A percentile compares a stretch with the other conserved stretches of the same genome.
These are phyloP conservation scores for Boletus insuetus DNA, from an alignment of 768 basidiomycete genomes.

Conservation along the genomic window DNA sequence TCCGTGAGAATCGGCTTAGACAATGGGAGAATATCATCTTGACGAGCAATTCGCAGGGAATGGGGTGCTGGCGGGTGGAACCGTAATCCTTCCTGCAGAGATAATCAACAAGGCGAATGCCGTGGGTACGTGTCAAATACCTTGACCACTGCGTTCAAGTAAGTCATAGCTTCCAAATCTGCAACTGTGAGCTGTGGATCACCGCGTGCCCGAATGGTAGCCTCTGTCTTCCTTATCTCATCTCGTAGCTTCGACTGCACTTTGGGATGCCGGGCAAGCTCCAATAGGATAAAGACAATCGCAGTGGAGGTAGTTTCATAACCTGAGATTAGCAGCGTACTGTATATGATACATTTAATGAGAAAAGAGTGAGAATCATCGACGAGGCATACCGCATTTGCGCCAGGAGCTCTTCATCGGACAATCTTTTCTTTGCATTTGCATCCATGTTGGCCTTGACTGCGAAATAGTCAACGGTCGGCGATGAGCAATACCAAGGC, in stretches of 20 bases:
- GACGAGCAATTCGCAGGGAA: conserved; percentile 45
- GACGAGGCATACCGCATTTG: conserved; percentile 15
- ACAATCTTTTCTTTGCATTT: conserved; percentile 14
- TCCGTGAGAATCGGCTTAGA: conserved; percentile 46
- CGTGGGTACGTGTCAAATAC: conserved; percentile 4
- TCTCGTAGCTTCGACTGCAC: conserved; percentile 57
- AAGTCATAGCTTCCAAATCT: conserved; percentile 52
- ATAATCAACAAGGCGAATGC: conserved; percentile 13
- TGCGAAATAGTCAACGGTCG: neutral
- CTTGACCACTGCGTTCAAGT: conserved; percentile 38
- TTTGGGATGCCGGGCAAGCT: conserved; percentile 54
- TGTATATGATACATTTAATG: conserved; percentile 4
- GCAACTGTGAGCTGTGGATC: conserved; percentile 6
- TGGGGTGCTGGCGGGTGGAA: conserved; percentile 47
- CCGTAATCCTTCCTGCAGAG: conserved; percentile 42
- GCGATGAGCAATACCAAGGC: neutral
- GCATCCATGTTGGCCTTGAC: conserved; percentile 26
- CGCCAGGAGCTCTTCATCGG: conserved; percentile 10
- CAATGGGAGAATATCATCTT: conserved; percentile 60
- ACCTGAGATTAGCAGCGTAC: conserved; percentile 44
- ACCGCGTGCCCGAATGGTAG: neutral
- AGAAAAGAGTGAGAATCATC: neutral
- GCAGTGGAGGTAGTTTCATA: conserved; percentile 62
- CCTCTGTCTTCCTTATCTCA: conserved; percentile 9
- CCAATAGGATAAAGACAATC: conserved; percentile 56